Base-by-base conservation (phyloP, 306 rosid genomes). In the Pyrus communis region DNA sequence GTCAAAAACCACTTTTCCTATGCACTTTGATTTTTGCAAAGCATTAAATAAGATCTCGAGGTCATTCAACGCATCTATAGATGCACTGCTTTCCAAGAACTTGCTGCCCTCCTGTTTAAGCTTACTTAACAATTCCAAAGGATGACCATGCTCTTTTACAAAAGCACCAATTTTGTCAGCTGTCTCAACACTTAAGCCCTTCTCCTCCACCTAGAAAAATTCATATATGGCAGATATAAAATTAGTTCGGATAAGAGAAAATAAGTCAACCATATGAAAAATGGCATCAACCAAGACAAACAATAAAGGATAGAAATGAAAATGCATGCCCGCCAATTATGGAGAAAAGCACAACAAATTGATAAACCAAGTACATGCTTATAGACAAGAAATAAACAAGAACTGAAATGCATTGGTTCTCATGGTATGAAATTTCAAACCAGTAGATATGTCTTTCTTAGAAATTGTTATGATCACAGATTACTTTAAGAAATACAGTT, bases 1-100 rank as follows among this genome's bases (percentile, higher is more conserved):
- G 93, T 95, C 97, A 88, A 95, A 92, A 75, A 90, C 89, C 71
- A 95, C 97, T 77, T 76, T 89, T 46, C 85, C 87, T 69, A 90
- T 85, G 71, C 92, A 77, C 77, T 86, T 88, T 1, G 99, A 87
- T 62, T 85, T 88, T 30, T 90, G 97, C 74, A 95, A 85, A 70
- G 93, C 95, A 70, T 77, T 84, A 69, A 95, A 95, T 75, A 95
- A 85, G 75, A 92, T 90, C 84, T 88, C 93, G 71, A 95, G 83
- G 21, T 92, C 99, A 75, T 81, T 85, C 88, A 92, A 84, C 17
- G 96, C 97, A 15, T 91, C 93, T 13, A 69, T 40, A 55, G 97
- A 89, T 70, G 84, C 85, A 27, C 61, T 80, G 78, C 89, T 77
- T 79, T 85, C 84, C 70, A 86, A 80, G 82, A 95, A 88, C 83